phyloP scores from a whole-genome alignment of 495 filamentous ascomycete species.

The Xylaria palmicola region DNA sequence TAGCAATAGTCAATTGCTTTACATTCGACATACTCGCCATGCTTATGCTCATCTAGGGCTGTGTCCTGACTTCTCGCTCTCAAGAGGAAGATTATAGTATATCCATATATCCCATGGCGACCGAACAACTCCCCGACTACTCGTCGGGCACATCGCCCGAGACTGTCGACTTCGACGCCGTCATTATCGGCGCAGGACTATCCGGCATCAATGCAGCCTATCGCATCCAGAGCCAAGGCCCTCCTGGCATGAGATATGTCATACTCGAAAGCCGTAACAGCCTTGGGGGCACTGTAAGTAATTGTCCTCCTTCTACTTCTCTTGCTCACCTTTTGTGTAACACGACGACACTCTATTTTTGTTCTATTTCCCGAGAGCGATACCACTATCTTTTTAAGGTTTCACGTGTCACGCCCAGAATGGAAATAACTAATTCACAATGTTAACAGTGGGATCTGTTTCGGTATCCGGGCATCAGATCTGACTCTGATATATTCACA shows the following conservation, averaged over 20 bases:
- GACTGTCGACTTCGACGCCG: conserved; percentile 49
- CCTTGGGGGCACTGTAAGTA: conserved; percentile 58
- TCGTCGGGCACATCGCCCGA: background rate
- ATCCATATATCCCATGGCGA: background rate
- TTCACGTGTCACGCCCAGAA: background rate
- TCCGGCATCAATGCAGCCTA: conserved; percentile 76
- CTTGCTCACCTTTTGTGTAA: no score
- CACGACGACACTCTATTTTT: no score
- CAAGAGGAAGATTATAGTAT: background rate
- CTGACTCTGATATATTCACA: conserved; percentile 65
- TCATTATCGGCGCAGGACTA: conserved; percentile 73
- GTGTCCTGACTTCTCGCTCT: background rate
- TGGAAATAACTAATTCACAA: background rate
- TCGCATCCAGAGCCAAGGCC: conserved; percentile 60
- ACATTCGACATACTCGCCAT: no score
- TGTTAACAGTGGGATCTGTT: conserved; percentile 61
- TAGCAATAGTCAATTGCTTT: no score
- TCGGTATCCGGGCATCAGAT: conserved; percentile 67
- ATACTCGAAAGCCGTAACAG: conserved; percentile 62
- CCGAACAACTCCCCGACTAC: background rate
- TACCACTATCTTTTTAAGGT: no score
- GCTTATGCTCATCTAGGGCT: no score
- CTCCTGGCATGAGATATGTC: conserved; percentile 50
- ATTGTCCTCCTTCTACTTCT: background rate
- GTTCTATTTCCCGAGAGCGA: no score